phyloP scores from a whole-genome alignment of 257 asterid species.

The Capsicum rhomboideum region DNA sequence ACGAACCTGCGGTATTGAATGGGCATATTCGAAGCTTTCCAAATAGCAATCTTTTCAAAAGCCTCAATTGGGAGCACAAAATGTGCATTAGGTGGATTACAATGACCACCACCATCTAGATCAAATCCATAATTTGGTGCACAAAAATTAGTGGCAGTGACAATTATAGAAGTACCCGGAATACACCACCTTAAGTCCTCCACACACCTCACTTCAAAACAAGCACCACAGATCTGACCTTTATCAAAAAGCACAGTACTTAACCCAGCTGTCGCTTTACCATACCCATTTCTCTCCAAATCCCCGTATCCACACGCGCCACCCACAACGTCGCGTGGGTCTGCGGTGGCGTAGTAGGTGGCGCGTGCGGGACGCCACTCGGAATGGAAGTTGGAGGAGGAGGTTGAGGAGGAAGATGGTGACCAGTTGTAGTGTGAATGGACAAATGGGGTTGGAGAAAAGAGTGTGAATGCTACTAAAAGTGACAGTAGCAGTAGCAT shows the following conservation, averaged over 20 bases:
- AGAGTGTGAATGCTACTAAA: slow-evolving; percentile 22
- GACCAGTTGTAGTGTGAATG: slow-evolving; percentile 46
- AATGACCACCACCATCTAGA: slow-evolving; percentile 80
- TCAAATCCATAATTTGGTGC: slow-evolving; percentile 85
- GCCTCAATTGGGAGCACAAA: slow-evolving; percentile 85
- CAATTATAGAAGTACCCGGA: slow-evolving; percentile 86
- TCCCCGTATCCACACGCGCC: slow-evolving; percentile 98
- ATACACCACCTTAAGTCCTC: slow-evolving; percentile 90
- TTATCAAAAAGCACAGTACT: slow-evolving; percentile 65
- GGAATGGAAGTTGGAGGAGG: slow-evolving; percentile 38
- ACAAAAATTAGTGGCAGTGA: slow-evolving; percentile 94
- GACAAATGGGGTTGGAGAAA: slow-evolving; percentile 12
- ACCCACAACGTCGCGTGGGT: slow-evolving; percentile 73
- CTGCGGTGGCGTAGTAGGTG: slow-evolving; percentile 69
- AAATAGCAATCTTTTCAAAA: slow-evolving; percentile 90
- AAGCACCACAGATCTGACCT: slow-evolving; percentile 99
- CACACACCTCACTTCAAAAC: slow-evolving; percentile 80
- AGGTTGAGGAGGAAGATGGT: slow-evolving; percentile 33
- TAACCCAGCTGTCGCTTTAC: slow-evolving; percentile 94
- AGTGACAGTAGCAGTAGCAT: neutral
- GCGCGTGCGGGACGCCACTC: slow-evolving; percentile 91
- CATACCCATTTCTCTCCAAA: slow-evolving; percentile 68
- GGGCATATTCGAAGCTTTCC: slow-evolving; percentile 94
- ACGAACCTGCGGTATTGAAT: slow-evolving; percentile 60
- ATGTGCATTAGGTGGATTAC: slow-evolving; percentile 91